Evolutionary conservation across 2,329 filamentous ascomycete genomes (phyloP).

Genomic region (Aspergillus vadensis): DNA sequence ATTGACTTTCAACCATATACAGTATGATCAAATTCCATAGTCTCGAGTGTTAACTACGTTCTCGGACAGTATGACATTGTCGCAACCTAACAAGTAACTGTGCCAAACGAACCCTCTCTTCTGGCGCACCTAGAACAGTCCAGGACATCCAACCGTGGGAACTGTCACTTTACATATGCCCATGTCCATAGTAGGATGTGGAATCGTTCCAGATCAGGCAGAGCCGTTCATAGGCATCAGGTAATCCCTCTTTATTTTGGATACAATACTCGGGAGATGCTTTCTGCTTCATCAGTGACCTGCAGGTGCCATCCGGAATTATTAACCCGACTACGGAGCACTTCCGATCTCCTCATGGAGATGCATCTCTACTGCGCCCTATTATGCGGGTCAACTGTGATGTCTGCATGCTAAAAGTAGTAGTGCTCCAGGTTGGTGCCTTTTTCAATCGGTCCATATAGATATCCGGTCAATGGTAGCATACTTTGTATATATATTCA

Average conservation of each 20-base stretch:
- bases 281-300: background rate
- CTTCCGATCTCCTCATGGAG: background rate
- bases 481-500: too few species aligned
- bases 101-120: background rate
- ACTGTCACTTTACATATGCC: too few species aligned
- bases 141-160: too few species aligned
- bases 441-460: background rate
- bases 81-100: background rate
- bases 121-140: background rate
- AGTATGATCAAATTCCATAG: background rate
- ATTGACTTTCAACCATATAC: background rate
- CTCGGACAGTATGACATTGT: background rate
- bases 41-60: background rate
- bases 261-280: too few species aligned
- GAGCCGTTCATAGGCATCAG: too few species aligned
- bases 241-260: too few species aligned
- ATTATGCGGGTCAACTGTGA: background rate
- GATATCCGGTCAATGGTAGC: background rate
- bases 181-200: too few species aligned
- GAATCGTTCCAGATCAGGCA: too few species aligned
- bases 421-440: background rate
- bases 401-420: background rate
- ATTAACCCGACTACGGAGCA: background rate
- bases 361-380: background rate
- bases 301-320: background rate